Conservation (phyloP, 225 moss, liverwort and hornwort genomes). For the Sphagnum contortum region DNA sequence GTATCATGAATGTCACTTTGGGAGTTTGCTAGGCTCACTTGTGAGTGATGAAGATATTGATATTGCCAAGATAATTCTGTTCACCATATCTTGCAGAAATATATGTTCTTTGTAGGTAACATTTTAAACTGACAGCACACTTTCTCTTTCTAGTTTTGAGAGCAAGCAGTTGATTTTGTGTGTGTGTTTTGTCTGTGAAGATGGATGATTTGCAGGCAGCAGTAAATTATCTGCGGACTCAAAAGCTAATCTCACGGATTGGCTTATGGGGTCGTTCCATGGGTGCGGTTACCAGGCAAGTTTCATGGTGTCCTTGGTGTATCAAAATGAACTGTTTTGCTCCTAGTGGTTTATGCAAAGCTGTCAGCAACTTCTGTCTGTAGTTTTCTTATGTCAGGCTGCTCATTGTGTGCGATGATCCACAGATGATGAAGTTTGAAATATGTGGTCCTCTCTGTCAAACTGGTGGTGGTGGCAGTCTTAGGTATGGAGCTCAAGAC, state of each 20-base stretch:
- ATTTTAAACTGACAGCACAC: too few relatives aligned
- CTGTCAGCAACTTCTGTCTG: neutral
- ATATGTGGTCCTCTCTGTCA: too few relatives aligned
- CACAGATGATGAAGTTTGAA: too few relatives aligned
- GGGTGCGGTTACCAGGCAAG: constrained; percentile 90
- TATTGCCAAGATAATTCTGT: too few relatives aligned
- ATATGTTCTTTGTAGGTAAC: too few relatives aligned
- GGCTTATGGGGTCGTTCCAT: constrained; percentile 95
- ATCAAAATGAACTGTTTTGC: too few relatives aligned
- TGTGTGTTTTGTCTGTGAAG: constrained; percentile 15
- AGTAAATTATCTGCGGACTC: constrained; percentile 59
- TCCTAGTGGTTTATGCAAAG: neutral
- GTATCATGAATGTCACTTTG: too few relatives aligned
- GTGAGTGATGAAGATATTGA: too few relatives aligned
- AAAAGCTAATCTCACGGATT: constrained; percentile 74
- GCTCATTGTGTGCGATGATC: too few relatives aligned
- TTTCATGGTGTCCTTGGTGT: neutral
- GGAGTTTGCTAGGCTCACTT: too few relatives aligned
- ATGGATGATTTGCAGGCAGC: constrained; percentile 83
- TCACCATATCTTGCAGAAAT: too few relatives aligned
- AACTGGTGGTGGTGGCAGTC: constrained; percentile 26
- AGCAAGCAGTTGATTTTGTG: neutral
- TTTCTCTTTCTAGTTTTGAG: too few relatives aligned
- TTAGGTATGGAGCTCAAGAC: constrained; percentile 97
- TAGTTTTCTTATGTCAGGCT: neutral